Conservation (phyloP, 2,329 filamentous ascomycete species). For the Cyanodermella asteris region DNA sequence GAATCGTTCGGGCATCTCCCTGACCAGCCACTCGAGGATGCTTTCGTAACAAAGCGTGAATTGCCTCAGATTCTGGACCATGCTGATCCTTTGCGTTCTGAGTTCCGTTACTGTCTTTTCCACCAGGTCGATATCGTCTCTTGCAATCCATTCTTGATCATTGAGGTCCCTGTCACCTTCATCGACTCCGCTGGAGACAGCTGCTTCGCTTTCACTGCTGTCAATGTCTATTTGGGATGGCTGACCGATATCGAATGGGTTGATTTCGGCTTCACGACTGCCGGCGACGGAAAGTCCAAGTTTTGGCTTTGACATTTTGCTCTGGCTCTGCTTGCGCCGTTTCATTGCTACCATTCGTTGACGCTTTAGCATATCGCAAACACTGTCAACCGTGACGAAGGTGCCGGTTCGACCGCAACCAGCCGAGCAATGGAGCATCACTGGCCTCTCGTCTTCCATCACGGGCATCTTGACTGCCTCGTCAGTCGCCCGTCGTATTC, state of each 20-base stretch:
- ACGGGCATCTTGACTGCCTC: constrained; percentile 41
- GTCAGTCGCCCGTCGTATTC: constrained; percentile 14
- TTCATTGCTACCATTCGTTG: too few species aligned
- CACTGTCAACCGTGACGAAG: constrained; percentile 89
- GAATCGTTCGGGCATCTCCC: constrained; percentile 2
- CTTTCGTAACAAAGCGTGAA: constrained; percentile 96
- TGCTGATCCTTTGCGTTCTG: constrained; percentile 66
- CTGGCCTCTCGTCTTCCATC: constrained; percentile 34
- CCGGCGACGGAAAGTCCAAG: too few species aligned
- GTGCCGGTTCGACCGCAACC: constrained; percentile 90
- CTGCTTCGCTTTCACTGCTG: too few species aligned
- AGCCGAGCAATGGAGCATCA: constrained; percentile 87
- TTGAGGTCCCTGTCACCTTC: constrained; percentile 11
- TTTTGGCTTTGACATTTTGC: not conserved
- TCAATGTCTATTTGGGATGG: constrained; percentile 23
- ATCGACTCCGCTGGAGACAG: constrained; percentile 1
- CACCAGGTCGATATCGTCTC: constrained; percentile 56
- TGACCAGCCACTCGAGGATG: constrained; percentile 65
- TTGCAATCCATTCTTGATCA: constrained; percentile 40
- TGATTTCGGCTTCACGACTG: too few species aligned
- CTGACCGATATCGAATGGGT: constrained; percentile 9
- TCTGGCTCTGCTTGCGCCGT: constrained; percentile 12
- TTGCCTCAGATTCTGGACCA: constrained; percentile 87
- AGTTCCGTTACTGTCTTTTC: constrained; percentile 82
- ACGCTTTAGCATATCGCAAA: constrained; percentile 91